phyloP scores from a whole-genome alignment of 345 rosid genomes.

The Zanthoxylum bungeanum region DNA sequence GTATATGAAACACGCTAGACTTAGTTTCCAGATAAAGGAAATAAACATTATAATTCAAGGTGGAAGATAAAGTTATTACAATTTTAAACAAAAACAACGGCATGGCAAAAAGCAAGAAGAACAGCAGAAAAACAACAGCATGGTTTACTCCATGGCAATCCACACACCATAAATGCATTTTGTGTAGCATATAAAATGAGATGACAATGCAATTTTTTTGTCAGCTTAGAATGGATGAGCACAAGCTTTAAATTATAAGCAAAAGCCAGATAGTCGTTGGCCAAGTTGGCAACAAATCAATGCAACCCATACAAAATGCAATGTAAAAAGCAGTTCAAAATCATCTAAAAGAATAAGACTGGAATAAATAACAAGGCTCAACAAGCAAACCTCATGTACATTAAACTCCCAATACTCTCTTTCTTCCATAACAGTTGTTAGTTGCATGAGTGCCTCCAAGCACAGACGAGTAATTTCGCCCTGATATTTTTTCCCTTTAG shows the following conservation, averaged over 20 bases:
- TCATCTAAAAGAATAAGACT: neutral
- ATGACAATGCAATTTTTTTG: neutral
- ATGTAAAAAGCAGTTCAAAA: neutral
- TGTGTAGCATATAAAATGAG: neutral
- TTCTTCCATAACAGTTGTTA: slow-evolving; percentile 64
- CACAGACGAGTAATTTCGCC: slow-evolving; percentile 68
- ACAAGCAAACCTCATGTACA: slow-evolving; percentile 72
- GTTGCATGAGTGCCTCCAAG: slow-evolving; percentile 56
- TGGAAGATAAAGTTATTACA: neutral
- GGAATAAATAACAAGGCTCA: neutral
- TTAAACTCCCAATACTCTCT: slow-evolving; percentile 84
- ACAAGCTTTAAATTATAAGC: slow-evolving; percentile 4
- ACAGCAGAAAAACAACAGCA: neutral
- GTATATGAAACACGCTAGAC: no score
- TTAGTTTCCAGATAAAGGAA: slow-evolving; percentile 3
- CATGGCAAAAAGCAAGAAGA: neutral
- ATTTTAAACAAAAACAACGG: neutral
- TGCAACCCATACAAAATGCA: neutral
- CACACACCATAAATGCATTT: slow-evolving; percentile 1
- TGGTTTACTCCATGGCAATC: neutral
- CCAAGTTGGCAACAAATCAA: slow-evolving; percentile 5
- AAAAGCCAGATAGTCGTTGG: neutral
- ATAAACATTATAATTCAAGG: neutral
- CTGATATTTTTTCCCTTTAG: slow-evolving; percentile 53
- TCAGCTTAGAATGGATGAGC: neutral